Evolutionary conservation across 345 rosid genomes (phyloP), one percentile per base, ranked within the genome.

Genomic region (Euphorbia pulcherrima): DNA sequence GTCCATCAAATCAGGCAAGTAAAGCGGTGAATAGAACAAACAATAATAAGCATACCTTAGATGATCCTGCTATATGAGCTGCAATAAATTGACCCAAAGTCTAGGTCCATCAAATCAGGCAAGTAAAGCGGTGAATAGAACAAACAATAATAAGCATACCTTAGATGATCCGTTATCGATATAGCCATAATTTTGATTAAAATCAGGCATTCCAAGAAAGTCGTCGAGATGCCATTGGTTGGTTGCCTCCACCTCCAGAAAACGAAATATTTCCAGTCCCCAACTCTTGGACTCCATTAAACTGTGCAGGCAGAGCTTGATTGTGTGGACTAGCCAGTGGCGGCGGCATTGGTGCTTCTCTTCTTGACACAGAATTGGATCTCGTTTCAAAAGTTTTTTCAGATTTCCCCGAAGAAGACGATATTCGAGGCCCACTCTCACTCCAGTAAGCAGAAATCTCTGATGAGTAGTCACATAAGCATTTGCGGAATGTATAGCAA

Each of bases 381-480:
- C 76, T 88, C 2, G 68, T 62, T 65, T 82, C 90, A 13, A 78
- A 71, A 29, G 82, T 55, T 64, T 83, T 83, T 67, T 79, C 94
- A 53, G 88, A 87, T 72, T 83, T 86, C 39, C 77, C 78, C 0
- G 79, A 12, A 17, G 88, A 82, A 52, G 96, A 84, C 17, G 83
- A 76, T n/a, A 68, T 78, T 94, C 97, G 57, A 78, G 89, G 77
- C 90, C 96, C 61, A 94, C 96, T 80, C 87, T 89, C 37, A 94
- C 94, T 61, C 97, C 99, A 18, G 99, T 94, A 20, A 94, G 84
- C 69, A 94, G 85, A 83, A 88, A 94, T 56, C 99, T 77, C 70
- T 91, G 97, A 78, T 94, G 99, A 74, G 82, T 83, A 72, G 97
- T 85, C 30, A 89, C 97, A 73, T 76, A 84, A 50, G 79, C 50